phyloP scores from a whole-genome alignment of 176 grass and related monocot genomes.

The Pontederia crassipes region DNA sequence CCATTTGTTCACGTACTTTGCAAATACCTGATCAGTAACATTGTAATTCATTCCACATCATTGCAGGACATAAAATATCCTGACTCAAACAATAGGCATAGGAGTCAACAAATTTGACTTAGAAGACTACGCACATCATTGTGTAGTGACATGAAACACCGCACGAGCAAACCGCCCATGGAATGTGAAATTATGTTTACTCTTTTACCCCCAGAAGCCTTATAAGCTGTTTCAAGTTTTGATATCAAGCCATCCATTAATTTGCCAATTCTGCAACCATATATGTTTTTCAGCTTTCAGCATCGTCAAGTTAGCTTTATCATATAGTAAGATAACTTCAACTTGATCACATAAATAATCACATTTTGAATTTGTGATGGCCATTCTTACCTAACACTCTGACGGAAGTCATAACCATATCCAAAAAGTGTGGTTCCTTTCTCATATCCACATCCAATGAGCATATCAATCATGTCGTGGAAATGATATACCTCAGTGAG shows the following conservation, averaged over 20 bases:
- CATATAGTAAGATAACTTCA: not conserved
- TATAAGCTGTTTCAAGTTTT: constrained; percentile 92
- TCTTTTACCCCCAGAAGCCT: constrained; percentile 66
- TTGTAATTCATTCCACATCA: not conserved
- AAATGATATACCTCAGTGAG: constrained; percentile 78
- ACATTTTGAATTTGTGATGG: not conserved
- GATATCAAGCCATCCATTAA: constrained; percentile 60
- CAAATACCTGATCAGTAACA: constrained; percentile 44
- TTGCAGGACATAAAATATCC: constrained; percentile 3
- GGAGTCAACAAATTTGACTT: too few species aligned
- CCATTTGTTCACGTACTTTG: constrained; percentile 87
- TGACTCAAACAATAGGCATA: constrained; percentile 8
- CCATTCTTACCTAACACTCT: constrained; percentile 69
- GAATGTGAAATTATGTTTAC: constrained; percentile 92
- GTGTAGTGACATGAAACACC: constrained; percentile 75
- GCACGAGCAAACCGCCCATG: constrained; percentile 90
- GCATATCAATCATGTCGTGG: constrained; percentile 95
- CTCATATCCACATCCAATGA: constrained; percentile 65
- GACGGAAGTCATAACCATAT: constrained; percentile 94
- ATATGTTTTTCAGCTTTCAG: constrained; percentile 4
- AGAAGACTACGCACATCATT: constrained; percentile 54
- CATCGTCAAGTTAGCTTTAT: not conserved
- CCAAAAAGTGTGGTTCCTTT: constrained; percentile 88
- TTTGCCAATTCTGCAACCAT: constrained; percentile 67
- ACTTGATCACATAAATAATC: not conserved